A percentile compares a stretch with the other conserved stretches of the same genome.
Evolutionary conservation across 441 rosid genomes (phyloP).

Genomic region (Populus trichocarpa): DNA sequence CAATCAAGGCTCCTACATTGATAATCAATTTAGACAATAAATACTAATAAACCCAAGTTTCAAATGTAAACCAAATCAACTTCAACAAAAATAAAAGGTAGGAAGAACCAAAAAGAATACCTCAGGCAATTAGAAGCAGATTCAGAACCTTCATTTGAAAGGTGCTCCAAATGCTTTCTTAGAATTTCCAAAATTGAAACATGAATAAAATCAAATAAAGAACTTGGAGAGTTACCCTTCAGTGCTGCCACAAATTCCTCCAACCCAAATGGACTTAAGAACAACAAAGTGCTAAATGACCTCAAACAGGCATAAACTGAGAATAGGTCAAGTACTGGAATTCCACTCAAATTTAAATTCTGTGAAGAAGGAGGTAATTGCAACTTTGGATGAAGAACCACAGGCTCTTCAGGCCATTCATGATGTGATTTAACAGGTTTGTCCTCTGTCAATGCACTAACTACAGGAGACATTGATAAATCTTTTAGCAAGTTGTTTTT

Average conservation of each 20-base stretch:
- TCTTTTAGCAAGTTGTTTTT: slow-evolving; percentile 33
- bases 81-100: not conserved
- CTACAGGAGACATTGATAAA: slow-evolving; percentile 48
- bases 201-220: slow-evolving; percentile 77
- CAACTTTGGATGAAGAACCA: slow-evolving; percentile 43
- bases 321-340: slow-evolving; percentile 55
- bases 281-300: slow-evolving; percentile 67
- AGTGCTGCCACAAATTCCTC: slow-evolving; percentile 86
- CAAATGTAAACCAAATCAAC: not conserved
- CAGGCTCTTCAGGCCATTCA: slow-evolving; percentile 33
- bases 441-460: slow-evolving; percentile 59
- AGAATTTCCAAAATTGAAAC: slow-evolving; percentile 68
- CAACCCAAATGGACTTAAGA: slow-evolving; percentile 77
- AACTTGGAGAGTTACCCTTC: slow-evolving; percentile 49
- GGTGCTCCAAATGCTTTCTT: slow-evolving; percentile 60
- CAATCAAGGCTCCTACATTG: slow-evolving; percentile 82
- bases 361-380: slow-evolving; percentile 76
- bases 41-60: not conserved
- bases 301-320: slow-evolving; percentile 82
- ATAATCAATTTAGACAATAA: slow-evolving; percentile 26
- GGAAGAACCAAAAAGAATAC: slow-evolving; percentile 35
- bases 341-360: slow-evolving; percentile 70
- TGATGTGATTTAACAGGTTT: slow-evolving; percentile 24
- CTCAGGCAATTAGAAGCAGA: slow-evolving; percentile 81
- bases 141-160: slow-evolving; percentile 71